Percentiles rank a stretch among this genome's conserved stretches.
Evolutionary conservation across 2,329 filamentous ascomycete species (phyloP).

Genomic region (Aspergillus novofumigatus): DNA sequence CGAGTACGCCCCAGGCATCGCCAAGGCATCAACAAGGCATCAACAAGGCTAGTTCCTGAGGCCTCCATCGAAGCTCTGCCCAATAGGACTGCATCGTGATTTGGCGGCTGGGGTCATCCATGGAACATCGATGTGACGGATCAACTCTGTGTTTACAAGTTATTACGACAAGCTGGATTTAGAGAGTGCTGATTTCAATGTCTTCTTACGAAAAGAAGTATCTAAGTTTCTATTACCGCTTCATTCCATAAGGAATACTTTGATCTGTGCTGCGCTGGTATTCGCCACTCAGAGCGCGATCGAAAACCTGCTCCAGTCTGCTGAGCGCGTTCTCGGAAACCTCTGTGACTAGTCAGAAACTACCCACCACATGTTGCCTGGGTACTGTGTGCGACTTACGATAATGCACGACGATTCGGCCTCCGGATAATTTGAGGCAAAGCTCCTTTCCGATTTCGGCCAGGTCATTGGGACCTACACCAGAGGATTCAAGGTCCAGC

Average conservation of each 20-base stretch:
- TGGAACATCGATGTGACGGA: neutral
- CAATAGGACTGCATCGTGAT: slow-evolving; percentile 9
- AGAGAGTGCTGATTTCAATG: neutral
- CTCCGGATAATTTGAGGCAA: slow-evolving; percentile 54
- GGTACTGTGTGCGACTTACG: slow-evolving; percentile 35
- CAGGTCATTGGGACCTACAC: slow-evolving; percentile 51
- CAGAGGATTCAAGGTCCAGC: slow-evolving; percentile 65
- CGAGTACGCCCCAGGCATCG: slow-evolving; percentile 25
- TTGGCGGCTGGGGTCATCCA: neutral
- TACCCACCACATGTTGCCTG: neutral
- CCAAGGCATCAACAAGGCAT: slow-evolving; percentile 29
- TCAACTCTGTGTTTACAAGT: neutral
- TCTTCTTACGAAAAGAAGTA: neutral
- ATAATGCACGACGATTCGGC: slow-evolving; percentile 65
- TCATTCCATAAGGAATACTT: slow-evolving; percentile 33
- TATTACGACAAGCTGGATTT: neutral
- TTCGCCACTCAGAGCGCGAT: slow-evolving; percentile 30
- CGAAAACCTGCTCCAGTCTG: slow-evolving; percentile 55
- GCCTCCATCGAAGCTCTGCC: slow-evolving; percentile 4
- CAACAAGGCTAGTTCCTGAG: slow-evolving; percentile 20
- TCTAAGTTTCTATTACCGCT: slow-evolving; percentile 8
- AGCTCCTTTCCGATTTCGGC: slow-evolving; percentile 53
- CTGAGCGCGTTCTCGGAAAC: slow-evolving; percentile 62
- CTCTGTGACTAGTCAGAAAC: slow-evolving; percentile 41
- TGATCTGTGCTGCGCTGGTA: slow-evolving; percentile 29